Evolutionary conservation across 768 basidiomycete species (phyloP).

Genomic region (Roridomyces roridus): DNA sequence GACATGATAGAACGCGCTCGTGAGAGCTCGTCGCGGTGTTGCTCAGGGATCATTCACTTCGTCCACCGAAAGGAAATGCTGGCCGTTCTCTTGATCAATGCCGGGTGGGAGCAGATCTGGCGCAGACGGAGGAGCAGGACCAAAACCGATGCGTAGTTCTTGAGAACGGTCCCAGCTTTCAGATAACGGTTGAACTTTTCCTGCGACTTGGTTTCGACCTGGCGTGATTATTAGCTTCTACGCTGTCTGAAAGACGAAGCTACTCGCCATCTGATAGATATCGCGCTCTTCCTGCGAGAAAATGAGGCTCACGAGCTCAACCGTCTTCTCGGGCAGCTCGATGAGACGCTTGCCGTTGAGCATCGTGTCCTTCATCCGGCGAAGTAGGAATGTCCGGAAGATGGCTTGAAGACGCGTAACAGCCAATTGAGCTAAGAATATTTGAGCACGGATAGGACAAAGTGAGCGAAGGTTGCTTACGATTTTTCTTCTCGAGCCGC

Average conservation of each 20-base stretch:
- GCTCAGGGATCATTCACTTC: conserved; percentile 42
- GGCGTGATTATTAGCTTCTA: neutral
- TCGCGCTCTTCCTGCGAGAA: conserved; percentile 68
- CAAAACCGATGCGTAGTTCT: conserved; percentile 66
- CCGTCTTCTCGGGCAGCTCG: conserved; percentile 62
- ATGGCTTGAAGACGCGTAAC: conserved; percentile 65
- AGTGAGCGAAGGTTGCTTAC: conserved; percentile 37
- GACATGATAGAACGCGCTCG: conserved; percentile 53
- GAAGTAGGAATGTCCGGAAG: conserved; percentile 56
- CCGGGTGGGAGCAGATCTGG: conserved; percentile 74
- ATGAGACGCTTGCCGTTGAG: conserved; percentile 75
- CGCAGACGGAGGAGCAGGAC: conserved; percentile 60
- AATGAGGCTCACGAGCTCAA: conserved; percentile 55
- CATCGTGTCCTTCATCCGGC: conserved; percentile 67
- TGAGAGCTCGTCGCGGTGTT: conserved; percentile 47
- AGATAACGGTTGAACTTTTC: conserved; percentile 70
- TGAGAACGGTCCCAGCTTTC: conserved; percentile 69
- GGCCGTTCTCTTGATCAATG: conserved; percentile 64
- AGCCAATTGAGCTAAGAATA: conserved; percentile 54
- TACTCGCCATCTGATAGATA: conserved; percentile 58
- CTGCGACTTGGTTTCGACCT: conserved; percentile 62
- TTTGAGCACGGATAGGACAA: neutral
- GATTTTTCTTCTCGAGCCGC: conserved; percentile 53
- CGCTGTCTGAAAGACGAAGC: neutral
- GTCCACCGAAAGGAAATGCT: conserved; percentile 48